A percentile compares a stretch with the other conserved stretches of the same genome.
Evolutionary conservation across 257 asterid genomes (phyloP).

Genomic region (Forsythia suspensa): DNA sequence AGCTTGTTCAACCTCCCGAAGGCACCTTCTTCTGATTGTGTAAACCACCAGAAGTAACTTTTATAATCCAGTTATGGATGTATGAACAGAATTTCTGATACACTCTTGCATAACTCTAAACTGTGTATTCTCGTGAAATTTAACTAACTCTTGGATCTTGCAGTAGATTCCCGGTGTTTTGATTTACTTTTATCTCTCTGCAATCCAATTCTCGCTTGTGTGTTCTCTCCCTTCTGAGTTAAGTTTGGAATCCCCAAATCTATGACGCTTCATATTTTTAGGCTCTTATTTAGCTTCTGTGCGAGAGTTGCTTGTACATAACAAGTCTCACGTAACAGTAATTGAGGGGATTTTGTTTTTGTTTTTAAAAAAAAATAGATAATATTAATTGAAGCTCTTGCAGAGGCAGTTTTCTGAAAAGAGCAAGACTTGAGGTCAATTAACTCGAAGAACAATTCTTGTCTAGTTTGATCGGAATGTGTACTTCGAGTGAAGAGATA

Average conservation of each 20-base stretch:
- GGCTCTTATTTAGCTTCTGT: not conserved
- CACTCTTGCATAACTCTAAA: not conserved
- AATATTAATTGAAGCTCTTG: no score
- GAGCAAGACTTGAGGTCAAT: no score
- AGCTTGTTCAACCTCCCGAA: constrained; percentile 67
- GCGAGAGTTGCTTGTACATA: not conserved
- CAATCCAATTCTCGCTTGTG: not conserved
- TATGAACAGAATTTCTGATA: not conserved
- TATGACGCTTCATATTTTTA: not conserved
- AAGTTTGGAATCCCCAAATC: not conserved
- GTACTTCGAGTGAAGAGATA: no score
- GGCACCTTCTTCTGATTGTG: constrained; percentile 47
- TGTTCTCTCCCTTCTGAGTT: not conserved
- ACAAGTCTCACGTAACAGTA: not conserved
- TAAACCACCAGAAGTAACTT: not conserved
- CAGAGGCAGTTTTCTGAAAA: no score
- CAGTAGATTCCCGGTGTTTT: not conserved
- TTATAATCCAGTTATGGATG: not conserved
- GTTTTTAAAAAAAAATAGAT: no score
- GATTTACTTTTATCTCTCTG: not conserved
- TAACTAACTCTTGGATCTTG: not conserved
- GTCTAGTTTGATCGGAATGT: no score
- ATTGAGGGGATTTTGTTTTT: no score
- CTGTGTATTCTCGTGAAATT: not conserved
- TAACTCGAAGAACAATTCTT: no score